phyloP scores from a whole-genome alignment of 495 filamentous ascomycete genomes.

The Neurospora intermedia region DNA sequence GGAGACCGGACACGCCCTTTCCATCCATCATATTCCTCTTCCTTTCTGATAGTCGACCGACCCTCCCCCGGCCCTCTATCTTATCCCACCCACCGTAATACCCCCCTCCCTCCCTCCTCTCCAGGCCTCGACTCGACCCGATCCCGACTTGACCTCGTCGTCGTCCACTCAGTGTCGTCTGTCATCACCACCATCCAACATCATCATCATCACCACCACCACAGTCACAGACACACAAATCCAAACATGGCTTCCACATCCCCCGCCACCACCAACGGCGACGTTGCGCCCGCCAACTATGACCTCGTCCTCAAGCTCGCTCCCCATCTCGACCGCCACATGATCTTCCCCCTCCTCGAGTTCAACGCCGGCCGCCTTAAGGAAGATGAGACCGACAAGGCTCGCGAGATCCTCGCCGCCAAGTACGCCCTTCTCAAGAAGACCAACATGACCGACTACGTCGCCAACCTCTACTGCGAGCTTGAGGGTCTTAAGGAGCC shows the following conservation, averaged over 20 bases:
- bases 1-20: not conserved
- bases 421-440: slow-evolving; percentile 88
- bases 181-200: not conserved
- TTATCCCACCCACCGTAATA: not conserved
- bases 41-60: not conserved
- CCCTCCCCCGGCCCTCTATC: not conserved
- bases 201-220: not conserved
- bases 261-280: slow-evolving; percentile 36
- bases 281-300: slow-evolving; percentile 46
- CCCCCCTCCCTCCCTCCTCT: not conserved
- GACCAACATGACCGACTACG: slow-evolving; percentile 97
- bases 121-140: not conserved
- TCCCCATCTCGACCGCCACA: slow-evolving; percentile 86
- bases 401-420: slow-evolving; percentile 61
- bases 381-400: slow-evolving; percentile 44
- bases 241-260: slow-evolving; percentile 26
- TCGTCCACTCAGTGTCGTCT: not conserved
- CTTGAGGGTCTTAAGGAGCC: slow-evolving; percentile 68
- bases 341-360: slow-evolving; percentile 89
- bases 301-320: slow-evolving; percentile 83
- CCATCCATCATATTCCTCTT: not conserved
- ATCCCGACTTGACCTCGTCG: not conserved
- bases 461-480: slow-evolving; percentile 77
- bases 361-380: slow-evolving; percentile 49
- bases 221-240: not conserved